phyloP scores from a whole-genome alignment of 2,329 filamentous ascomycete genomes.

The Alternaria dauci region DNA sequence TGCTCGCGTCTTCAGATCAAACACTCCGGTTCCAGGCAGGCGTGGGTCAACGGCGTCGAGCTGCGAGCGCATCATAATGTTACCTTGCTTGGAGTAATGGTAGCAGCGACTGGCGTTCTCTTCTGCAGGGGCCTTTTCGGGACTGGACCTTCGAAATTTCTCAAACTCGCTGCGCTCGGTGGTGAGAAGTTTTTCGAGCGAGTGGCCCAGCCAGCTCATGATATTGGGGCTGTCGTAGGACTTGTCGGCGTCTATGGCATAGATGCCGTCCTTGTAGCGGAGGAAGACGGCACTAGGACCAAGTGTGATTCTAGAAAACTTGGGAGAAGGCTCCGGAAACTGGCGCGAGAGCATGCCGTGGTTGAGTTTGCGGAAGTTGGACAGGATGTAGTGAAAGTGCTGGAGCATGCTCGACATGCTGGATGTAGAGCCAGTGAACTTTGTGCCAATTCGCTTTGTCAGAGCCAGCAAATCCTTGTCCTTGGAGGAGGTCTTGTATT shows the following conservation, averaged over 20 bases:
- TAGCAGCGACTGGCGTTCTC: constrained; percentile 68
- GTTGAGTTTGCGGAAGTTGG: constrained; percentile 79
- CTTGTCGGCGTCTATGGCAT: constrained; percentile 97
- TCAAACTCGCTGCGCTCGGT: constrained; percentile 84
- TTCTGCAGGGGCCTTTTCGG: constrained; percentile 72
- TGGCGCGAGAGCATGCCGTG: constrained; percentile 70
- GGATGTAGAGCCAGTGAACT: constrained; percentile 93
- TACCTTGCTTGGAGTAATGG: constrained; percentile 85
- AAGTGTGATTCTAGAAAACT: constrained; percentile 76
- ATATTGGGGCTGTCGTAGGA: constrained; percentile 85
- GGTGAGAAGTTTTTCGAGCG: constrained; percentile 95
- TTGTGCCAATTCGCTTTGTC: constrained; percentile 72
- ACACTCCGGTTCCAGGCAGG: constrained; percentile 89
- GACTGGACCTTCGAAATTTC: constrained; percentile 68
- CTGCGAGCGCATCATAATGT: constrained; percentile 94
- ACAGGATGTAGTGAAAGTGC: constrained; percentile 93
- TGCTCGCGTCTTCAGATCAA: constrained; percentile 94
- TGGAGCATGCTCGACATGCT: constrained; percentile 89
- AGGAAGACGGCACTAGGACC: constrained; percentile 81
- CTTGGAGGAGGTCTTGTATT: constrained; percentile 90
- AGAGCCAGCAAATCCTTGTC: constrained; percentile 76
- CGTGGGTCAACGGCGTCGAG: constrained; percentile 88
- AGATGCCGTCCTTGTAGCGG: constrained; percentile 81
- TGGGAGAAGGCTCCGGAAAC: constrained; percentile 68
- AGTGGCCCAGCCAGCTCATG: constrained; percentile 90